Evolutionary conservation across 768 basidiomycete genomes (phyloP).

Genomic region (Termitomyces sp.): DNA sequence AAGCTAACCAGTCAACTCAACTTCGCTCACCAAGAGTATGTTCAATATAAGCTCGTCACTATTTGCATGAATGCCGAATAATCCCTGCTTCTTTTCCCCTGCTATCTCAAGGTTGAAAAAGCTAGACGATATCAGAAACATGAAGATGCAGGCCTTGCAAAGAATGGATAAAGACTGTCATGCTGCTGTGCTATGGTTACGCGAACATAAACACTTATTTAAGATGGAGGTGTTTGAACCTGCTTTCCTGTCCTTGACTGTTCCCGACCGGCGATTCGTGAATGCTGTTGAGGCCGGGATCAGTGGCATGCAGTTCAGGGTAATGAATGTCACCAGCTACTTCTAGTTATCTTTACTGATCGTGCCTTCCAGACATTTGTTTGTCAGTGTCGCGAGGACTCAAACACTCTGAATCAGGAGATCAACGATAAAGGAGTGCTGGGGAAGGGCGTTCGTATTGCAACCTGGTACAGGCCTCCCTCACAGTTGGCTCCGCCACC

Average conservation of each 20-base stretch:
- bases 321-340: conserved; percentile 18
- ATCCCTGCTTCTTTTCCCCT: neutral
- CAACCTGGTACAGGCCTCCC: conserved; percentile 60
- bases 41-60: neutral
- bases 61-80: neutral
- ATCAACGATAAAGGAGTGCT: conserved; percentile 60
- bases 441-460: conserved; percentile 49
- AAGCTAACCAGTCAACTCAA: conserved; percentile 17
- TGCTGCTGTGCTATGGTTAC: conserved; percentile 69
- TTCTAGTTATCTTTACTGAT: neutral
- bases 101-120: conserved; percentile 37
- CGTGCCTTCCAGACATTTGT: conserved; percentile 67
- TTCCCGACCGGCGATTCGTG: conserved; percentile 58
- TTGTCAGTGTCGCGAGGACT: conserved; percentile 78
- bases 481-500: conserved; percentile 44
- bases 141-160: conserved; percentile 50
- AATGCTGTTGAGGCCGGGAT: conserved; percentile 75
- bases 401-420: conserved; percentile 57
- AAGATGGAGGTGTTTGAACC: conserved; percentile 85
- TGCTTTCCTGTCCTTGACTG: conserved; percentile 62
- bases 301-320: conserved; percentile 53
- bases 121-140: conserved; percentile 49
- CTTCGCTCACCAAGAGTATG: conserved; percentile 22
- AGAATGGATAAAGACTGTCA: conserved; percentile 54
- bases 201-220: conserved; percentile 59